A percentile compares a stretch with the other conserved stretches of the same genome.
phyloP scores from a whole-genome alignment of 352 stramenopile genomes.

The Globisporangium yorkense region DNA sequence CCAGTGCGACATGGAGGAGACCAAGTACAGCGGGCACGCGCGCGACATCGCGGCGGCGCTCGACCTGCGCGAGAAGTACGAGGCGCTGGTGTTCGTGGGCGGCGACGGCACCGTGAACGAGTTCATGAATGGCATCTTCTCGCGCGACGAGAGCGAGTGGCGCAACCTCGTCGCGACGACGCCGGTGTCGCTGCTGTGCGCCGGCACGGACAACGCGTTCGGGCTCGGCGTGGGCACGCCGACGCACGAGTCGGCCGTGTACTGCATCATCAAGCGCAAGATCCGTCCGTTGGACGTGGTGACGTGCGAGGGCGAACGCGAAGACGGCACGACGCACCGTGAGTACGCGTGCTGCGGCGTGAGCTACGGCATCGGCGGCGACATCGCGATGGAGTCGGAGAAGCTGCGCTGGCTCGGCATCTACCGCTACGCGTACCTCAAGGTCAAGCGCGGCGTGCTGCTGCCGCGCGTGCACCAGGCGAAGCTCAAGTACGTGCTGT shows the following conservation, averaged over 20 bases:
- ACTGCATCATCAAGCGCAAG: constrained; percentile 80
- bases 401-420: constrained; percentile 59
- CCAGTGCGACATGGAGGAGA: constrained; percentile 73
- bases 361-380: constrained; percentile 63
- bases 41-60: constrained; percentile 62
- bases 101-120: constrained; percentile 80
- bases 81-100: constrained; percentile 73
- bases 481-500: constrained; percentile 73
- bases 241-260: constrained; percentile 56
- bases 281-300: constrained; percentile 72
- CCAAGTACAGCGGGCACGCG: constrained; percentile 62
- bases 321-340: constrained; percentile 38
- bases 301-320: constrained; percentile 39
- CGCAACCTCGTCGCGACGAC: constrained; percentile 66
- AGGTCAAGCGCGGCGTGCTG: constrained; percentile 59
- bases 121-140: constrained; percentile 81
- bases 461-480: constrained; percentile 42
- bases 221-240: constrained; percentile 63
- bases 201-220: constrained; percentile 76
- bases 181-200: constrained; percentile 61
- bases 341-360: constrained; percentile 75
- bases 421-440: constrained; percentile 69
- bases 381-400: constrained; percentile 76
- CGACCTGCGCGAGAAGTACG: constrained; percentile 54
- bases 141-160: constrained; percentile 63